These are phyloP conservation scores for Monosporascus cannonballus DNA, from an alignment of 2,329 filamentous ascomycete species.

Conservation along the genomic window DNA sequence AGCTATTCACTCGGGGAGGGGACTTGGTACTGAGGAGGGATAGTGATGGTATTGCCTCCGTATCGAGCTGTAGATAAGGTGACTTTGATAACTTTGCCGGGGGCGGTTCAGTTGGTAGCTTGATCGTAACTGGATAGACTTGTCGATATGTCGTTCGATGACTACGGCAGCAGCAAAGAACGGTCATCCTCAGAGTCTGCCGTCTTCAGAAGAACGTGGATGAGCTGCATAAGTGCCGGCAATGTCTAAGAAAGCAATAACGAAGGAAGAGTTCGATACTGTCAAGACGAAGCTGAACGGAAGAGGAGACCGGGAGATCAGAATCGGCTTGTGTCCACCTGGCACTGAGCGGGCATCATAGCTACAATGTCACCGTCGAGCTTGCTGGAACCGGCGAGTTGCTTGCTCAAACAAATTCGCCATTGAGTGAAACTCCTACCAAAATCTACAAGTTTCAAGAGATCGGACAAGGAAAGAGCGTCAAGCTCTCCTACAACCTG, in stretches of 20 bases:
- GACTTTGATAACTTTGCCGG: constrained; percentile 16
- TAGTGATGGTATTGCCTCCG: constrained; percentile 13
- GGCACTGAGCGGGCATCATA: too few species aligned
- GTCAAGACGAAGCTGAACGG: neutral
- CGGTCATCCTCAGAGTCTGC: constrained; percentile 22
- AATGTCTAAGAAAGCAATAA: constrained; percentile 3
- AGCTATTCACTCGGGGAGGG: constrained; percentile 14
- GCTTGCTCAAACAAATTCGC: too few species aligned
- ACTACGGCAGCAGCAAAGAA: constrained; percentile 29
- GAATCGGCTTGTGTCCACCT: too few species aligned
- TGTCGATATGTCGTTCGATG: constrained; percentile 10
- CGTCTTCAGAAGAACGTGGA: neutral
- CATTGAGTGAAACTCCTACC: too few species aligned
- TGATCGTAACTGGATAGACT: constrained; percentile 8
- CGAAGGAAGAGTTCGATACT: neutral
- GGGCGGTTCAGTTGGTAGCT: constrained; percentile 17
- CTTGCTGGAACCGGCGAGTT: too few species aligned
- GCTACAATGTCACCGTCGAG: too few species aligned
- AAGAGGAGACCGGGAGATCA: too few species aligned
- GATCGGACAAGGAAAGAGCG: too few species aligned
- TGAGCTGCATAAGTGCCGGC: neutral
- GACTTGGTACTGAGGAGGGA: constrained; percentile 11
- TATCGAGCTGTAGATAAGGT: constrained; percentile 9
- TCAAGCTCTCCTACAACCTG: too few species aligned
- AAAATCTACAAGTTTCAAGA: too few species aligned